These are phyloP conservation scores for Saccharomycopsis crataegensis DNA, from an alignment of 1,139 yeast genomes.

Conservation along the genomic window DNA sequence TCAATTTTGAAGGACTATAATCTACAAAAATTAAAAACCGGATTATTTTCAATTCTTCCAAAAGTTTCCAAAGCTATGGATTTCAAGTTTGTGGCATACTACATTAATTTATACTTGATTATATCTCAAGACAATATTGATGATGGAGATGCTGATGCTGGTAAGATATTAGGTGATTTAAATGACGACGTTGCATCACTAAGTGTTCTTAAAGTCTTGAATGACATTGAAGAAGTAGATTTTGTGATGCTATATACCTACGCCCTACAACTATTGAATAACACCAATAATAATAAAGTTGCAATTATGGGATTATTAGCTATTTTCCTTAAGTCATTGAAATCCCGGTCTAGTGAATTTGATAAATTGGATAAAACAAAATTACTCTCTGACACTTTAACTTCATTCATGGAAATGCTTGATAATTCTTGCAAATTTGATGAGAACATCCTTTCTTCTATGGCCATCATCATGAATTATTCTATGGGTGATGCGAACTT, in stretches of 20 bases:
- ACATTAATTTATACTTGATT: not conserved
- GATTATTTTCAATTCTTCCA: not conserved
- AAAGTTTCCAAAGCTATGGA: not conserved
- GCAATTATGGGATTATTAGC: not conserved
- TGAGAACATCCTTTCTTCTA: not conserved
- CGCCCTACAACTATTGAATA: not conserved
- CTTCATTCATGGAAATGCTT: not conserved
- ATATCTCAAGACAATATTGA: not conserved
- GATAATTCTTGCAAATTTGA: not conserved
- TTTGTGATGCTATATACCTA: slow-evolving; percentile 6
- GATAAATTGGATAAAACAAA: slow-evolving; percentile 4
- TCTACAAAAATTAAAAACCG: not conserved
- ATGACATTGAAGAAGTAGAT: not conserved
- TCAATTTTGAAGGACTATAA: not conserved
- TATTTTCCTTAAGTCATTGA: slow-evolving; percentile 6
- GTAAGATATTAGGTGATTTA: not conserved
- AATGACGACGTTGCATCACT: not conserved
- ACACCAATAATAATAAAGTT: not conserved
- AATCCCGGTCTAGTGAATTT: slow-evolving; percentile 4
- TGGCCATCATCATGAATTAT: not conserved
- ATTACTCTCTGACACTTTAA: slow-evolving; percentile 5
- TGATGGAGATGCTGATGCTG: not conserved
- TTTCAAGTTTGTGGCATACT: not conserved
- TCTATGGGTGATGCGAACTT: slow-evolving; percentile 7
- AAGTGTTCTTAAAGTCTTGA: slow-evolving; percentile 1